phyloP scores from a whole-genome alignment of 345 rosid species.

The Alliaria petiolata region DNA sequence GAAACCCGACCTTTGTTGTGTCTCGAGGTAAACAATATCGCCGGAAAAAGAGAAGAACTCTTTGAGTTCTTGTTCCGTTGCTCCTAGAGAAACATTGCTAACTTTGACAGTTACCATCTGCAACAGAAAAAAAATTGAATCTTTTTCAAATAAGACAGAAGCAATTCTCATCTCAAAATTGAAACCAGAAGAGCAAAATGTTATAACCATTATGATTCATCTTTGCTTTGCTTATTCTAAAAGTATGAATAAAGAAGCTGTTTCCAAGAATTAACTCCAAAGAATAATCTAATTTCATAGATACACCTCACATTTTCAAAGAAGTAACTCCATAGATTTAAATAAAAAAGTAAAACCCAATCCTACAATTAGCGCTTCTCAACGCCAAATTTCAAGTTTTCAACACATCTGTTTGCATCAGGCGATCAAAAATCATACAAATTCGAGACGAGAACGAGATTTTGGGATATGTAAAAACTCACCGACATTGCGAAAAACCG shows the following conservation, averaged over 20 bases:
- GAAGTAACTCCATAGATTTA: no score
- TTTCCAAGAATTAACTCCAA: no score
- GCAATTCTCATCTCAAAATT: background rate
- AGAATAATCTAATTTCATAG: no score
- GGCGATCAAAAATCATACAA: background rate
- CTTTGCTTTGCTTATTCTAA: no score
- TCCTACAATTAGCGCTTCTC: background rate
- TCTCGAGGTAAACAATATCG: constrained; percentile 62
- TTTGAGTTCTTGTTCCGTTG: constrained; percentile 56
- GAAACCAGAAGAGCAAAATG: no score
- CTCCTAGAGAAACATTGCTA: constrained; percentile 65
- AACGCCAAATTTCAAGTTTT: background rate
- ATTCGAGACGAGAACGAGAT: background rate
- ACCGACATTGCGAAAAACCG: background rate
- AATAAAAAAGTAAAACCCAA: no score
- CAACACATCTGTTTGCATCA: background rate
- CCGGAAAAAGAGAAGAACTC: constrained; percentile 89
- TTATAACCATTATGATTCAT: no score
- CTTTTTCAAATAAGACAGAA: background rate
- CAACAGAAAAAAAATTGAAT: constrained; percentile 4
- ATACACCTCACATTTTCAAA: no score
- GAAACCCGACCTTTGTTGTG: constrained; percentile 42
- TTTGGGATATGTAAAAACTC: background rate
- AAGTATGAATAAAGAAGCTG: no score
- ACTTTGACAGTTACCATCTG: constrained; percentile 56